These are phyloP conservation scores for Microdochium nivale DNA, from an alignment of 2,329 filamentous ascomycete genomes.

Conservation along the genomic window DNA sequence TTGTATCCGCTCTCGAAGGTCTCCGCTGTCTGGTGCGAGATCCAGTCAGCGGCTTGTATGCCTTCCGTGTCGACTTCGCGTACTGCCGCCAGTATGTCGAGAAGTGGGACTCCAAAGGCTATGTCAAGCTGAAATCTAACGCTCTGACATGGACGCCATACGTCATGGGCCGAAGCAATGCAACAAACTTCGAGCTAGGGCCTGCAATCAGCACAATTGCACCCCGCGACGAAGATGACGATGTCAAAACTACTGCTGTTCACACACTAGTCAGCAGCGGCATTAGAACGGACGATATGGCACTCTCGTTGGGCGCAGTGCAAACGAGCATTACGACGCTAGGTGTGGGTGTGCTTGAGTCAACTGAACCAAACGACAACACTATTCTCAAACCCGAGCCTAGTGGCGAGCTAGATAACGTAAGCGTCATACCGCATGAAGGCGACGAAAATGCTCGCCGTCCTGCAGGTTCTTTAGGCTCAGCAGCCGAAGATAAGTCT, in stretches of 20 bases:
- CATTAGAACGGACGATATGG: constrained; percentile 21
- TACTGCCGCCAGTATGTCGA: constrained; percentile 83
- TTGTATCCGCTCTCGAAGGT: constrained; percentile 87
- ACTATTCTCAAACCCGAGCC: constrained; percentile 8
- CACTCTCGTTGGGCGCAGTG: neutral
- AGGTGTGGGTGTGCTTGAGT: constrained; percentile 24
- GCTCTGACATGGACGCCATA: constrained; percentile 92
- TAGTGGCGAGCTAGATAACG: constrained; percentile 15
- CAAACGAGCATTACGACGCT: neutral
- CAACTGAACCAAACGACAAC: constrained; percentile 28
- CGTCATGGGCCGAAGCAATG: constrained; percentile 82
- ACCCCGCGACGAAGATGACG: constrained; percentile 67
- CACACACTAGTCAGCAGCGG: constrained; percentile 19
- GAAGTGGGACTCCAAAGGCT: constrained; percentile 83
- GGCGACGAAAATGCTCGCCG: constrained; percentile 9
- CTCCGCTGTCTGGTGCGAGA: constrained; percentile 84
- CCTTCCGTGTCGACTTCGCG: constrained; percentile 74
- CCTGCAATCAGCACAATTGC: constrained; percentile 80
- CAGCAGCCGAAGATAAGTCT: constrained; percentile 14
- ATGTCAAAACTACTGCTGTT: constrained; percentile 21
- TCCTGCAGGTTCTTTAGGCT: constrained; percentile 7
- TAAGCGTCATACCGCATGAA: constrained; percentile 12
- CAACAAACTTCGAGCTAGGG: constrained; percentile 74
- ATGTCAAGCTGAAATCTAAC: constrained; percentile 73
- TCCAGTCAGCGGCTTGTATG: constrained; percentile 80